These are phyloP conservation scores for Hypomyces perniciosus DNA, from an alignment of 2,329 filamentous ascomycete species.

Conservation along the genomic window DNA sequence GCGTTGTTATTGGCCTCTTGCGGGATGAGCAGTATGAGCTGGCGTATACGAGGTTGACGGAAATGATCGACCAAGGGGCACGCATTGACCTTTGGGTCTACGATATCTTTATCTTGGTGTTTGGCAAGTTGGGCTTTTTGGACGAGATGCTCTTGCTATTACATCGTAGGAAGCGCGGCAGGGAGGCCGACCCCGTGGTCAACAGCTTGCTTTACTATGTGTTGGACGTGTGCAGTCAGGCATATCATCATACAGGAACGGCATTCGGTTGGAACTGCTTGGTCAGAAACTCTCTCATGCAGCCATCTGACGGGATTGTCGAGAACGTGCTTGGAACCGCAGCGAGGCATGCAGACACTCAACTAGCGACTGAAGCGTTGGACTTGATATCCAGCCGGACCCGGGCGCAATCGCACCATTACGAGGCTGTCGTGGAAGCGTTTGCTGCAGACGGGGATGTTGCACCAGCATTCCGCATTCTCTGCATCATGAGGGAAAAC, in stretches of 20 bases:
- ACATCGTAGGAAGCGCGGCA: conserved; percentile 42
- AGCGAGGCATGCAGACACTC: conserved; percentile 59
- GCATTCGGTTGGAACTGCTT: conserved; percentile 64
- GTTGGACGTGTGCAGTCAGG: conserved; percentile 66
- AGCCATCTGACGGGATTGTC: conserved; percentile 54
- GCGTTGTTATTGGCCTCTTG: conserved; percentile 66
- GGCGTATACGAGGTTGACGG: conserved; percentile 64
- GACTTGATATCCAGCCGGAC: conserved; percentile 35
- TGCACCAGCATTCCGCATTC: conserved; percentile 58
- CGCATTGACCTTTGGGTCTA: conserved; percentile 66
- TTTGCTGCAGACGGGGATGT: conserved; percentile 59
- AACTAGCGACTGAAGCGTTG: conserved; percentile 66
- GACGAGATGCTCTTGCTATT: conserved; percentile 71
- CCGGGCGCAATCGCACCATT: conserved; percentile 61
- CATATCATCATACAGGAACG: conserved; percentile 58
- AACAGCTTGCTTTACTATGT: conserved; percentile 61
- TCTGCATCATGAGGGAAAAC: conserved; percentile 64
- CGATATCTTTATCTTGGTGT: conserved; percentile 67
- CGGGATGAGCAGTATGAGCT: conserved; percentile 79
- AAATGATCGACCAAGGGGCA: conserved; percentile 53
- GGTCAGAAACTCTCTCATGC: conserved; percentile 41
- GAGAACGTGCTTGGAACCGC: conserved; percentile 67
- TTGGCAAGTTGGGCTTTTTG: conserved; percentile 66
- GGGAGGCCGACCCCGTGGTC: conserved; percentile 33
- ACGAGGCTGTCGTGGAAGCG: conserved; percentile 70